Evolutionary conservation across 345 rosid species (phyloP).

Genomic region (Reutealis trisperma): DNA sequence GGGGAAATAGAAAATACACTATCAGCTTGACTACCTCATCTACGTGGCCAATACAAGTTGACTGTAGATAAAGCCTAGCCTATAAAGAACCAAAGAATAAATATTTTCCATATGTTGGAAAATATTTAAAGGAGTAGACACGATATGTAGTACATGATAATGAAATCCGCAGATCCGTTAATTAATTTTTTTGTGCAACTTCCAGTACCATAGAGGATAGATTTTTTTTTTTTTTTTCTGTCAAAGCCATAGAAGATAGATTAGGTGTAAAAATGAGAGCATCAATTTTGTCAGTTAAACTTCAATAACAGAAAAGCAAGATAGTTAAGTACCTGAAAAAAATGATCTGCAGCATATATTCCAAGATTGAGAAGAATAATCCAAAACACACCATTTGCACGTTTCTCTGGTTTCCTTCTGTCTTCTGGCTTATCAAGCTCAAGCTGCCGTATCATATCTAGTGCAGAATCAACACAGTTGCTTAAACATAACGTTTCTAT

Average conservation of each 20-base stretch:
- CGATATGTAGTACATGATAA: background rate
- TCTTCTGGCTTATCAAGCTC: conserved; percentile 57
- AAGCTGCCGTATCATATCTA: conserved; percentile 62
- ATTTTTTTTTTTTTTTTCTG: too few species aligned
- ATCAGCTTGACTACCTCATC: background rate
- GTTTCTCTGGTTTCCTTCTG: conserved; percentile 49
- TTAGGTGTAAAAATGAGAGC: background rate
- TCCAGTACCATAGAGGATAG: background rate
- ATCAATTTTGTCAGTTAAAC: background rate
- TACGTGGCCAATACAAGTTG: background rate
- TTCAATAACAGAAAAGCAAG: background rate
- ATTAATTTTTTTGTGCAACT: background rate
- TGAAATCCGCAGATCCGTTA: background rate
- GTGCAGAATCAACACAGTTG: conserved; percentile 8
- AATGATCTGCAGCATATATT: conserved; percentile 71
- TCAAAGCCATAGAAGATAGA: background rate
- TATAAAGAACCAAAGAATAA: background rate
- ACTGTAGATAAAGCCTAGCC: background rate
- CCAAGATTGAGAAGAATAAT: conserved; percentile 84
- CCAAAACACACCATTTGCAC: conserved; percentile 76
- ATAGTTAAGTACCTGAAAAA: conserved; percentile 57
- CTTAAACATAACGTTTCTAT: background rate
- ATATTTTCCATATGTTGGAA: background rate
- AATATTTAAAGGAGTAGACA: background rate
- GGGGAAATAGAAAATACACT: background rate